Base-by-base conservation (phyloP, 1,284 basidiomycete genomes). In the Moniliophthora roreri region DNA sequence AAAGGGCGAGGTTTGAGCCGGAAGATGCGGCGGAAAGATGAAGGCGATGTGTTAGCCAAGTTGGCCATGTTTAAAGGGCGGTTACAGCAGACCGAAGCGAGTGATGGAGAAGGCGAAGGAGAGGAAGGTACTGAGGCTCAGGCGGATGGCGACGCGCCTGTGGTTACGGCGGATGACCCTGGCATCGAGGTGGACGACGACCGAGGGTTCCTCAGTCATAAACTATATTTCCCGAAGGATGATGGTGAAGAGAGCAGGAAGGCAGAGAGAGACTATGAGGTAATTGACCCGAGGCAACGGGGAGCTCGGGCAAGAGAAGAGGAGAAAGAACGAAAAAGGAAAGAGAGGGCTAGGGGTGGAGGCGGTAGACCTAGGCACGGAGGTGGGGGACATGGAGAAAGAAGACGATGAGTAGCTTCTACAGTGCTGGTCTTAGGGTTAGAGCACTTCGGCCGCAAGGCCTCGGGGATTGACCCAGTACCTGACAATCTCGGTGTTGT, bases 221-320 rank as follows among this genome's bases (percentile, higher is more conserved):
- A 79, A 18, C 73, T 95, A 54, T 80, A 81, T 59, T 93, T 94
- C 69, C 81, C 87, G 16, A 91, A 92, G 66, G 90, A 87, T 53
- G 83, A 88, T 58, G 75, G 77, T 28, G 87, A 91, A 62, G 87
- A 94, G 69, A 82, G 80, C 15, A 69, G 75, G 53, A 87, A 94
- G 66, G 93, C 93, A 0, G 91, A 95, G 68, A 77, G 91, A 46
- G 93, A 95, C 60, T 95, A 95, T 63, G 89, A 93, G 66, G 93
- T 95, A 45, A 92, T 92, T 62, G 89, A 92, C 65, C 89, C 89
- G 0, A 71, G 89, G 57, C 78, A 81, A 52, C 71, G 89, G 50
- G 77, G 83, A 44, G 87, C 86, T 16, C 73, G 80, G 41, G 89
- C 89, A 23, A 80, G 74, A 61, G 85, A 90, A 63, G 89, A 91